phyloP scores from a whole-genome alignment of 495 filamentous ascomycete genomes.

The Glonium stellatum region DNA sequence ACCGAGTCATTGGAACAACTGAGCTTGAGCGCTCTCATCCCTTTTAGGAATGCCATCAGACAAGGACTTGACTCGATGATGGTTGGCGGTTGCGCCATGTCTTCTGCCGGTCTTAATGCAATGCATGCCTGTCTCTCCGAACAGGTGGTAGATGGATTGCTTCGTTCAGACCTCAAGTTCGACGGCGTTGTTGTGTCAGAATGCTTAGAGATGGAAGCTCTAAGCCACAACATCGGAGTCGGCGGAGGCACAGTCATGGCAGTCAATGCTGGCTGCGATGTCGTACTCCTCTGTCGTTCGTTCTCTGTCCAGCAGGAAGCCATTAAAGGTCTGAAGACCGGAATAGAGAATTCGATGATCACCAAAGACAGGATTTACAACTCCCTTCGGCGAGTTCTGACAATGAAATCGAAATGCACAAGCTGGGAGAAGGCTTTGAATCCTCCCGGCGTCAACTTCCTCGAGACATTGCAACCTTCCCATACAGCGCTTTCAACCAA shows the following conservation, averaged over 20 bases:
- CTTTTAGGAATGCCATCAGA: conserved; percentile 77
- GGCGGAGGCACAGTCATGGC: conserved; percentile 90
- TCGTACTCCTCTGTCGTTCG: conserved; percentile 76
- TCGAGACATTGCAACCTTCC: conserved; percentile 71
- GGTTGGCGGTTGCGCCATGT: conserved; percentile 82
- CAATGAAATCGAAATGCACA: conserved; percentile 69
- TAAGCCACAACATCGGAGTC: conserved; percentile 87
- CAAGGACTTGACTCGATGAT: conserved; percentile 87
- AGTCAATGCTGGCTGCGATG: conserved; percentile 83
- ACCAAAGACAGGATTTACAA: conserved; percentile 65
- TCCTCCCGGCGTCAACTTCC: conserved; percentile 60
- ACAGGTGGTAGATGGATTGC: conserved; percentile 77
- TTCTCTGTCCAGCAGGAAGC: conserved; percentile 83
- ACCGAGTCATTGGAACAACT: conserved; percentile 85
- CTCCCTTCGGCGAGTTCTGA: conserved; percentile 65
- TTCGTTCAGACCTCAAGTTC: conserved; percentile 76
- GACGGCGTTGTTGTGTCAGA: conserved; percentile 88
- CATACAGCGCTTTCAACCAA: conserved; percentile 71
- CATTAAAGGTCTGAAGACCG: conserved; percentile 73
- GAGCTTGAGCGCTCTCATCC: conserved; percentile 72
- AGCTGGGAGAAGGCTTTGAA: conserved; percentile 79
- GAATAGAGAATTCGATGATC: conserved; percentile 78
- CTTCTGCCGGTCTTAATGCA: conserved; percentile 77
- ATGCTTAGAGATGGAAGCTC: conserved; percentile 90
- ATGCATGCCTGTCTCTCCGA: conserved; percentile 90